Conservation (phyloP, 345 rosid species). For the Gynandropsis gynandra region DNA sequence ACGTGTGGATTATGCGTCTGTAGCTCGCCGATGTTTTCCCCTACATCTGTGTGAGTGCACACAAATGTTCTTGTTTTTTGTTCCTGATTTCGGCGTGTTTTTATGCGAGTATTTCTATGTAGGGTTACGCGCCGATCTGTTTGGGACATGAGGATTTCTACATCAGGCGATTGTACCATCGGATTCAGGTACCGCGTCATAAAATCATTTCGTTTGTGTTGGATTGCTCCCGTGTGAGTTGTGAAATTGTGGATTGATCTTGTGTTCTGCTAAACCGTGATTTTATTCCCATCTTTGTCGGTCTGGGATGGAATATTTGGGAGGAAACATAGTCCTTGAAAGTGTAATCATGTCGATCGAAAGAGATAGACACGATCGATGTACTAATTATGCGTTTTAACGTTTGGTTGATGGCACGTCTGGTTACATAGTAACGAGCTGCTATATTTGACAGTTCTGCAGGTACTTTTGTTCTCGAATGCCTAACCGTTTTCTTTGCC, state of each 20-base stretch:
- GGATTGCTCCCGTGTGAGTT: neutral
- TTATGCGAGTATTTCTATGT: no score
- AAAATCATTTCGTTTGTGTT: neutral
- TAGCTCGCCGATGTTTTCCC: neutral
- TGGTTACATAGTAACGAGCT: neutral
- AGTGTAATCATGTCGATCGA: no score
- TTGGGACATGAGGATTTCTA: constrained; percentile 89
- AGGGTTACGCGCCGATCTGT: constrained; percentile 96
- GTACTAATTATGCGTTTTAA: no score
- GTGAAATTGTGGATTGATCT: neutral
- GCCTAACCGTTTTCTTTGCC: neutral
- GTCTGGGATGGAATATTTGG: no score
- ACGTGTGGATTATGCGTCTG: neutral
- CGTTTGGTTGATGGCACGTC: no score
- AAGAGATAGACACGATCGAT: no score
- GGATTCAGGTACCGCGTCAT: constrained; percentile 59
- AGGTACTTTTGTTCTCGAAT: no score
- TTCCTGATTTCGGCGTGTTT: neutral
- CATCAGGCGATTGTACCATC: constrained; percentile 68
- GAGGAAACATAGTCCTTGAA: no score
- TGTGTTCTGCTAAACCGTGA: no score
- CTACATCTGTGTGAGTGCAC: neutral
- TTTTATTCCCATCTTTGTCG: no score
- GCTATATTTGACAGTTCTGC: neutral
- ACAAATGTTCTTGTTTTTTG: neutral